A percentile compares a stretch with the other conserved stretches of the same genome.
Evolutionary conservation across 2,329 filamentous ascomycete genomes (phyloP).

Genomic region (Claviceps citrina): DNA sequence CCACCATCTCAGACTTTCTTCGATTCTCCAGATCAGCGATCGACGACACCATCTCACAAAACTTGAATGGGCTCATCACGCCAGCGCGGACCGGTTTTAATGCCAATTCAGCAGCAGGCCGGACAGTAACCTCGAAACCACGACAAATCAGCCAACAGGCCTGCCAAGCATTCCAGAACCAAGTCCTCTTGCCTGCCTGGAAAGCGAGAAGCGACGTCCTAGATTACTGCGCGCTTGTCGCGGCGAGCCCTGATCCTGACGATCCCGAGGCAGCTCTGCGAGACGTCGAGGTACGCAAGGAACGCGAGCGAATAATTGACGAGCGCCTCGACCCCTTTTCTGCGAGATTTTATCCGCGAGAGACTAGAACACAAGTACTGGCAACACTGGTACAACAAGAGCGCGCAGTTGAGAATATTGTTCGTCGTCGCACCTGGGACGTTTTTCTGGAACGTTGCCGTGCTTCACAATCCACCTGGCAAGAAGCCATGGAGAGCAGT

Average conservation of each 20-base stretch:
- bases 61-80: conserved; percentile 75
- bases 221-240: conserved; percentile 78
- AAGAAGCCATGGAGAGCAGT: conserved; percentile 48
- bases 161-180: conserved; percentile 59
- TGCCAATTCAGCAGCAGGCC: conserved; percentile 56
- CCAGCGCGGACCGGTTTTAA: conserved; percentile 62
- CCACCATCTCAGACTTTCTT: conserved; percentile 56
- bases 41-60: conserved; percentile 87
- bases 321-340: conserved; percentile 89
- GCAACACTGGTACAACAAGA: conserved; percentile 62
- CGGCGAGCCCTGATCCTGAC: conserved; percentile 71
- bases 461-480: conserved; percentile 41
- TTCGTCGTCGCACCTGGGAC: conserved; percentile 69
- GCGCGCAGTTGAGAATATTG: conserved; percentile 59
- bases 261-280: conserved; percentile 62
- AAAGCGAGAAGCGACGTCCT: conserved; percentile 67
- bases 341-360: conserved; percentile 61
- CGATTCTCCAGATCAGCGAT: conserved; percentile 69
- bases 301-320: conserved; percentile 61
- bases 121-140: conserved; percentile 34
- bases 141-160: conserved; percentile 42
- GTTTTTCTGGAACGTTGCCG: conserved; percentile 63
- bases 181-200: conserved; percentile 80
- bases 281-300: conserved; percentile 53
- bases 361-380: conserved; percentile 66